Percentiles rank a stretch among this genome's conserved stretches.
Evolutionary conservation across 2,329 filamentous ascomycete genomes (phyloP).

Genomic region (Epichloe bromicola): DNA sequence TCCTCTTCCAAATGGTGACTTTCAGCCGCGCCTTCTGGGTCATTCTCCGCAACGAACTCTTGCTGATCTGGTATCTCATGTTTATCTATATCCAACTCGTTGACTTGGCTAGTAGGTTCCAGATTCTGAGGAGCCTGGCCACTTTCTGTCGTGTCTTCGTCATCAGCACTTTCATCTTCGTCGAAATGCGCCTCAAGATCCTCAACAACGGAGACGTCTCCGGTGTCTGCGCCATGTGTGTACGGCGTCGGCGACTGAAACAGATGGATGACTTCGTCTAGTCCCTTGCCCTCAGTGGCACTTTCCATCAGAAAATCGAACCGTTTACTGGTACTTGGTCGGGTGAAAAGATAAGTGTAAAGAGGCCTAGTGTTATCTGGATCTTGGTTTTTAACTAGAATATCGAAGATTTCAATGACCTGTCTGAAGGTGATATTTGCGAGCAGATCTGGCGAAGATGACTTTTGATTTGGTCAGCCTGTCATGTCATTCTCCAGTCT

Average conservation of each 20-base stretch:
- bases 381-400: slow-evolving; percentile 31
- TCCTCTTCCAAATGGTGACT: neutral
- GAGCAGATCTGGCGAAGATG: slow-evolving; percentile 21
- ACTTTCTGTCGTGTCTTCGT: slow-evolving; percentile 7
- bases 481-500: neutral
- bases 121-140: slow-evolving; percentile 11
- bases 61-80: neutral
- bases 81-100: neutral
- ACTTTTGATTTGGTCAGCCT: slow-evolving; percentile 20
- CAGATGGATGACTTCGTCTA: slow-evolving; percentile 27
- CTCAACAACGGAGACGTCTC: neutral
- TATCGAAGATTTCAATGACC: slow-evolving; percentile 29
- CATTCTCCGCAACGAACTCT: neutral
- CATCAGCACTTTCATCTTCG: slow-evolving; percentile 11
- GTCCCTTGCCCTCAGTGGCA: slow-evolving; percentile 26
- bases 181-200: slow-evolving; percentile 7
- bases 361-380: slow-evolving; percentile 24
- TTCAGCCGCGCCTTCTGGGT: neutral
- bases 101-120: neutral
- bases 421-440: slow-evolving; percentile 26
- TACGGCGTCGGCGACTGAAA: slow-evolving; percentile 18
- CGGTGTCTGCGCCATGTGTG: neutral
- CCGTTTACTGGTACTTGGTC: slow-evolving; percentile 25
- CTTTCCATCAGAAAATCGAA: slow-evolving; percentile 28
- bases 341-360: slow-evolving; percentile 30